These are phyloP conservation scores for Eucalyptus tenuipes DNA, from an alignment of 345 rosid genomes.

Conservation along the genomic window DNA sequence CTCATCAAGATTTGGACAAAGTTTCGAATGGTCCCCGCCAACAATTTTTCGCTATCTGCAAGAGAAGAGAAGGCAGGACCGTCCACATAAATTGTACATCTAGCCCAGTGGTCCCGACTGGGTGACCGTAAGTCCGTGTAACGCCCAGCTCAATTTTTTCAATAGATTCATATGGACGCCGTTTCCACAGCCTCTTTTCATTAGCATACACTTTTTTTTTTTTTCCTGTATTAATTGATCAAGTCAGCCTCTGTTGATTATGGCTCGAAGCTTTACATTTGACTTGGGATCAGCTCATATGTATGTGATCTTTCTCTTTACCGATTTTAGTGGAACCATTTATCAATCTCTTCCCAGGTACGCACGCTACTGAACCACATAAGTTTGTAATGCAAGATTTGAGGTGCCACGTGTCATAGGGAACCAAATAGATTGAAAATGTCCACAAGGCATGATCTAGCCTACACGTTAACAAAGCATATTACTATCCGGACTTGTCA, in stretches of 20 bases:
- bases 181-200: neutral
- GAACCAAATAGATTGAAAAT: neutral
- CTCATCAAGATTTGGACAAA: neutral
- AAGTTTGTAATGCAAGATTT: neutral
- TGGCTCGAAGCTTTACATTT: neutral
- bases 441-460: neutral
- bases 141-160: neutral
- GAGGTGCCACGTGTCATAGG: neutral
- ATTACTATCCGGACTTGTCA: neutral
- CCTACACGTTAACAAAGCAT: neutral
- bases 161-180: neutral
- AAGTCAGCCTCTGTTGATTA: neutral
- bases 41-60: neutral
- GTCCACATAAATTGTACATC: neutral
- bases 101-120: neutral
- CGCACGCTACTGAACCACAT: neutral
- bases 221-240: neutral
- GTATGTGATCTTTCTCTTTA: neutral
- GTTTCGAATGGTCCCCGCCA: neutral
- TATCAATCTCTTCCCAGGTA: neutral
- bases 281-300: neutral
- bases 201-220: neutral
- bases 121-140: neutral
- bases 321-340: neutral
- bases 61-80: neutral